These are phyloP conservation scores for Macadamia integrifolia DNA, from an alignment of 164 flowering plant species.

Conservation along the genomic window DNA sequence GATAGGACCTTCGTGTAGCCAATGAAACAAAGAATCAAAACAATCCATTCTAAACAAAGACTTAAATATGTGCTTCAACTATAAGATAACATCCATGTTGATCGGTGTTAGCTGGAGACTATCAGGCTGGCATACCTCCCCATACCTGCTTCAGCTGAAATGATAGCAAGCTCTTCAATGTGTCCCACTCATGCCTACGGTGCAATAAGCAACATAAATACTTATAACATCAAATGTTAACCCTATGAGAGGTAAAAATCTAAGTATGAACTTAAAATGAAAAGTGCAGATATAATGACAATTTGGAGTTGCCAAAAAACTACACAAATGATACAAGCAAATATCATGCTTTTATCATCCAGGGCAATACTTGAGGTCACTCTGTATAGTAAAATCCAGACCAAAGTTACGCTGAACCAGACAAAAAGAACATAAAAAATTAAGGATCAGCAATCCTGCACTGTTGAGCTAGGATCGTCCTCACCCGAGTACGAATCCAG, in stretches of 20 bases:
- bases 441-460: too few species aligned
- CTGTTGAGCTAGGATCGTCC: too few species aligned
- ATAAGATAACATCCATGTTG: neutral
- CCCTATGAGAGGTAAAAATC: neutral
- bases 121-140: constrained; percentile 46
- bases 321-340: neutral
- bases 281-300: neutral
- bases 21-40: constrained; percentile 2
- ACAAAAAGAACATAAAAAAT: too few species aligned
- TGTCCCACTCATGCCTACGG: constrained; percentile 82
- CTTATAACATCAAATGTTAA: neutral
- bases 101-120: constrained; percentile 10
- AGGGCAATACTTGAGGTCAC: too few species aligned
- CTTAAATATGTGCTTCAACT: neutral
- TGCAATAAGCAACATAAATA: constrained; percentile 1
- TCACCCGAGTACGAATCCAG: too few species aligned
- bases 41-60: neutral
- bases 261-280: neutral
- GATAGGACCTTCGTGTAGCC: constrained; percentile 52
- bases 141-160: constrained; percentile 92
- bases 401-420: too few species aligned
- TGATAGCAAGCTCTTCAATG: constrained; percentile 60
- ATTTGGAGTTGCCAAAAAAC: neutral
- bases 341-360: too few species aligned
- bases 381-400: too few species aligned